Evolutionary conservation across 2,329 filamentous ascomycete species (phyloP).

Genomic region (Aspergillus intermedius): DNA sequence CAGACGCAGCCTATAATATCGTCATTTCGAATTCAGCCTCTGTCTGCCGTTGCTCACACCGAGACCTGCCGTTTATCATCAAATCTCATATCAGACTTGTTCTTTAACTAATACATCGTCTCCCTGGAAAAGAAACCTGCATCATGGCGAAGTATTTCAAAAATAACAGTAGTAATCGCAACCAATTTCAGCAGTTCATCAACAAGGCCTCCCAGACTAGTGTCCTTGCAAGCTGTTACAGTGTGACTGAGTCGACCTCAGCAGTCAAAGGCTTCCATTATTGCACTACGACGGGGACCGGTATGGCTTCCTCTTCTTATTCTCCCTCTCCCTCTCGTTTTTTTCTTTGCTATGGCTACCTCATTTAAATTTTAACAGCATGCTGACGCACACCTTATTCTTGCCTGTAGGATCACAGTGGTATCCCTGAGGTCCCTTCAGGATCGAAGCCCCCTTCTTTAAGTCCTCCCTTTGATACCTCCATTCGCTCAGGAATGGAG

Average conservation of each 20-base stretch:
- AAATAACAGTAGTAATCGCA: conserved; percentile 63
- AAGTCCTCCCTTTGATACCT: conserved; percentile 82
- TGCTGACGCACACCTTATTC: neutral
- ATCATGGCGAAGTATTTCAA: conserved; percentile 51
- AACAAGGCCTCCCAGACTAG: conserved; percentile 52
- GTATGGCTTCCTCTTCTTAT: conserved; percentile 39
- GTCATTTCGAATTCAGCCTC: too few relatives aligned
- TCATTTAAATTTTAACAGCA: neutral
- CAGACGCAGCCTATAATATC: too few relatives aligned
- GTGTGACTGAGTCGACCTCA: conserved; percentile 63
- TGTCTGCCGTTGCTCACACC: too few relatives aligned
- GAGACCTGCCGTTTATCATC: too few relatives aligned
- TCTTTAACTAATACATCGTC: neutral
- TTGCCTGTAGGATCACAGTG: conserved; percentile 64
- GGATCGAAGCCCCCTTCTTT: conserved; percentile 75
- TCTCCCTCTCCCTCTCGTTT: neutral
- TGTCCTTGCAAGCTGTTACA: conserved; percentile 87
- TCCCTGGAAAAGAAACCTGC: conserved; percentile 6
- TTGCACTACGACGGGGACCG: conserved; percentile 85
- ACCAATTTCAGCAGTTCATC: conserved; percentile 53
- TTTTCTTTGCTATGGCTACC: too few relatives aligned
- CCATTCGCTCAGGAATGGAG: conserved; percentile 59
- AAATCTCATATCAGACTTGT: neutral
- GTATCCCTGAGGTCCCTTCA: conserved; percentile 91
- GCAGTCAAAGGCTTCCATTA: conserved; percentile 82